Conservation (phyloP, 805 yeast species). For the Cyberlindnera meyerae region DNA sequence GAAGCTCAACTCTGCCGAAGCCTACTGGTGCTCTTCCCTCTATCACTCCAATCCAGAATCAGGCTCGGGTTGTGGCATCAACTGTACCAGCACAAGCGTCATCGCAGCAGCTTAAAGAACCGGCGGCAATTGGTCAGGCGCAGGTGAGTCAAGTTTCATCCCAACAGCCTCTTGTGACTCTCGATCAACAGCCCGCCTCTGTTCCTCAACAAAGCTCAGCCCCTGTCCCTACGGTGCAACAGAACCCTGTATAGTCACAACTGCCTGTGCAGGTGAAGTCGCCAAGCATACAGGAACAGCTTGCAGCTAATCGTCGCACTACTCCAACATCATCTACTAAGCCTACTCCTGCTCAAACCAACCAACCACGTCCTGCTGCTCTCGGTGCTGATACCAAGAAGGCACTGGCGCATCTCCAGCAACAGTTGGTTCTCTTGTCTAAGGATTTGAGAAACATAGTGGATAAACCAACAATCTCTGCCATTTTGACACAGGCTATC, state of each 20-base stretch:
- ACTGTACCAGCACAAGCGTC: too few species aligned
- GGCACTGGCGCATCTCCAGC: slow-evolving; percentile 78
- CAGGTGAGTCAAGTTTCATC: too few species aligned
- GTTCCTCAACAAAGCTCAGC: too few species aligned
- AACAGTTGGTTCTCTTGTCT: slow-evolving; percentile 75
- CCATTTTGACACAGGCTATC: slow-evolving; percentile 80
- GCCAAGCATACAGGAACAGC: slow-evolving; percentile 26
- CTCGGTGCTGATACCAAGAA: slow-evolving; percentile 41
- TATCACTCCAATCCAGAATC: too few species aligned
- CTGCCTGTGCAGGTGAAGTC: slow-evolving; percentile 9
- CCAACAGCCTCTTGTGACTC: too few species aligned
- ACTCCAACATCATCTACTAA: slow-evolving; percentile 22
- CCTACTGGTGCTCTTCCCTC: not conserved
- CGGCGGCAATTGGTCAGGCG: too few species aligned
- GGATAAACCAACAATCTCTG: slow-evolving; percentile 78
- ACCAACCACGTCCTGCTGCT: slow-evolving; percentile 27
- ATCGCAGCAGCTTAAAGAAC: too few species aligned
- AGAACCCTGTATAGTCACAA: too few species aligned
- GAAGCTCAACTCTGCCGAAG: slow-evolving; percentile 17
- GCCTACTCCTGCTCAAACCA: slow-evolving; percentile 20
- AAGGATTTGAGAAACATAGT: slow-evolving; percentile 65
- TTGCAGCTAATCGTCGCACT: slow-evolving; percentile 30
- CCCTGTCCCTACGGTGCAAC: too few species aligned
- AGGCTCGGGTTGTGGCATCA: too few species aligned
- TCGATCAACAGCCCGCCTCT: too few species aligned